These are phyloP conservation scores for Phytophthora palmivora DNA, from an alignment of 352 stramenopile species.

Conservation along the genomic window DNA sequence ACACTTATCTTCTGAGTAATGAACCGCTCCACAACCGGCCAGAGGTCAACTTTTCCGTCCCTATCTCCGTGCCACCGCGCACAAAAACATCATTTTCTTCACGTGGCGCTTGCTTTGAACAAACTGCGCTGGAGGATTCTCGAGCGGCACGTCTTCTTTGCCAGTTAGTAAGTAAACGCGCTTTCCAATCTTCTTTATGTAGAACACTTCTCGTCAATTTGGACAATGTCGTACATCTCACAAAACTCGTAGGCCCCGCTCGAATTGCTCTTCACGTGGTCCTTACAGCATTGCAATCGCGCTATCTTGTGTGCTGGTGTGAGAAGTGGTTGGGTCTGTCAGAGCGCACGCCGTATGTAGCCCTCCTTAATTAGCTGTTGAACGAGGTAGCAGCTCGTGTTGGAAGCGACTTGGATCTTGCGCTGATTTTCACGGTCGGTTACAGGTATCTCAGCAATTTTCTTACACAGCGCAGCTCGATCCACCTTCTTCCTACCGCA, in stretches of 20 bases:
- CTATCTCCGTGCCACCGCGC: constrained; percentile 2
- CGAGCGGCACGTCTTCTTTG: neutral
- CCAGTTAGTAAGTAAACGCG: constrained; percentile 11
- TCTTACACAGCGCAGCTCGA: neutral
- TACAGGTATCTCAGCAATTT: neutral
- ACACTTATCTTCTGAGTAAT: neutral
- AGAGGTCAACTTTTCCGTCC: constrained; percentile 9
- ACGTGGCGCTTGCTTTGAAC: constrained; percentile 3
- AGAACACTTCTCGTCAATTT: constrained; percentile 20
- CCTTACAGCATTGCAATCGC: neutral
- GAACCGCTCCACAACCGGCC: constrained; percentile 1
- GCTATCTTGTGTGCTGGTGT: neutral
- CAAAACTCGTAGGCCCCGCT: neutral
- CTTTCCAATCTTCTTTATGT: constrained; percentile 7
- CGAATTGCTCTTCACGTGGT: neutral
- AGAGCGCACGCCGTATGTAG: constrained; percentile 8
- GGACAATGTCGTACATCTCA: constrained; percentile 1
- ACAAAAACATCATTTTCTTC: constrained; percentile 8
- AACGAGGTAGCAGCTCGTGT: neutral
- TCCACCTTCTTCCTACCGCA: constrained; percentile 9
- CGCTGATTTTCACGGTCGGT: neutral
- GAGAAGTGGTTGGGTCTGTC: neutral
- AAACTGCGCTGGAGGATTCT: neutral
- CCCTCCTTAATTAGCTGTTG: constrained; percentile 10
- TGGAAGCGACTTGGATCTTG: neutral